Evolutionary conservation across 2,329 filamentous ascomycete genomes (phyloP), one percentile per base, ranked within the genome.

Genomic region (Sclerotinia borealis): DNA sequence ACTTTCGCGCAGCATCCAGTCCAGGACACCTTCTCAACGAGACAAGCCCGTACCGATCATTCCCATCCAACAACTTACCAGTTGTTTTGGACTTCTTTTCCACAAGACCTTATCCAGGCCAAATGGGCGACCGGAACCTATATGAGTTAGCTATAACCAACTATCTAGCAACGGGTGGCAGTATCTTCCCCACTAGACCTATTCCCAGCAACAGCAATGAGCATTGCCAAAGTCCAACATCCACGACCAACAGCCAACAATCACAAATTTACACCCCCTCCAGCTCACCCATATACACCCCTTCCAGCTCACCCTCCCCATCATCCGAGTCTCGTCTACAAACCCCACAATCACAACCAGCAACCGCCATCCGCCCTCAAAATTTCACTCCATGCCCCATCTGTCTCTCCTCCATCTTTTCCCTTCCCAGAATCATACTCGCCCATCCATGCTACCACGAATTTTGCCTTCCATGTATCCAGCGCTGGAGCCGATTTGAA

Each of bases 401-500:
- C 8, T 56, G 54, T 34, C 27, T 43, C 27, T 56, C 27, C 9
- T 11, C 27, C 0, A 7, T 43, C 4, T n/a, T 27, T 11, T 10
- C 19, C 13, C 27, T 39, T 22, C 19, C 27, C 0, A 25, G 25
- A 7, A 8, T n/a, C 17, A 13, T 31, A 29, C 19, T 45, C 1
- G 27, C 25, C 1, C 2, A 56, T 3, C 54, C 39, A 31, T 56
- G 54, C 27, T 2, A 8, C 8, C 54, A 56, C n/a, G 54, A 34
- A 56, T 56, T 45, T 13, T 56, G 54, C 15, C 37, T 34, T 10
- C 6, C 2, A 10, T 56, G 54, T 45, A 56, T 56, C 25, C 39
- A 45, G 2, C 15, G 15, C 13, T 56, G 54, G 54, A 56, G 45
- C 6, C 4, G 17, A 25, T 17, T 15, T 6, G 25, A 34, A 31